These are phyloP conservation scores for Picea glauca DNA, from an alignment of 75 land plant genomes.

Conservation along the genomic window DNA sequence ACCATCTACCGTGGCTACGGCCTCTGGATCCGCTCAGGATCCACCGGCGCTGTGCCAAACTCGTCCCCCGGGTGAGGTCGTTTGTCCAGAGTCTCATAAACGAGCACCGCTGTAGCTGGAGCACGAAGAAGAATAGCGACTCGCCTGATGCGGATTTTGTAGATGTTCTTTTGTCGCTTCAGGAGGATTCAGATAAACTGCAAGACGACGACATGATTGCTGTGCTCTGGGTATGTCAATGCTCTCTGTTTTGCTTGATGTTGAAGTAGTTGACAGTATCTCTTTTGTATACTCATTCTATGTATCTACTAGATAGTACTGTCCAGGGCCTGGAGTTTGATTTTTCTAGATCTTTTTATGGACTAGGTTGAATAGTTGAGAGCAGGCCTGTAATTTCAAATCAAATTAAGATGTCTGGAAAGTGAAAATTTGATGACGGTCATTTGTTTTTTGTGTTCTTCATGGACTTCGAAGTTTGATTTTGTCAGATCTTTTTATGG, in stretches of 20 bases:
- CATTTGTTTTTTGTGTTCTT: too few relatives aligned
- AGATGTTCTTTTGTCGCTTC: constrained; percentile 39
- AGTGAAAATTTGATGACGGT: too few relatives aligned
- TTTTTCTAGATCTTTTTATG: too few relatives aligned
- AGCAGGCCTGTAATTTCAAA: too few relatives aligned
- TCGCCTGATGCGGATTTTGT: constrained; percentile 38
- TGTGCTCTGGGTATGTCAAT: constrained; percentile 44
- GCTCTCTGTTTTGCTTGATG: neutral
- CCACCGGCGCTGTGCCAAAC: constrained; percentile 23
- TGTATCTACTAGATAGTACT: too few relatives aligned
- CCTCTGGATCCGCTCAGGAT: constrained; percentile 26
- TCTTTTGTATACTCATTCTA: too few relatives aligned
- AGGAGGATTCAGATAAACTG: constrained; percentile 27
- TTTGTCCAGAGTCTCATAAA: constrained; percentile 43
- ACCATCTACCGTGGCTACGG: constrained; percentile 39
- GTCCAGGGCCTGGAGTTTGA: too few relatives aligned
- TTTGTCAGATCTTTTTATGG: too few relatives aligned
- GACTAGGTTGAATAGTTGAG: too few relatives aligned
- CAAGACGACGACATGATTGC: constrained; percentile 49
- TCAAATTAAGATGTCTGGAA: too few relatives aligned
- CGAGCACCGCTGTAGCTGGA: constrained; percentile 23
- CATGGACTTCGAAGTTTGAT: too few relatives aligned
- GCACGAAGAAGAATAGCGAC: neutral
- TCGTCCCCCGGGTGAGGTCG: constrained; percentile 39
- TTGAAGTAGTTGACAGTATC: too few relatives aligned